phyloP scores from a whole-genome alignment of 2,329 filamentous ascomycete species.

The Calonectria pauciramosa region DNA sequence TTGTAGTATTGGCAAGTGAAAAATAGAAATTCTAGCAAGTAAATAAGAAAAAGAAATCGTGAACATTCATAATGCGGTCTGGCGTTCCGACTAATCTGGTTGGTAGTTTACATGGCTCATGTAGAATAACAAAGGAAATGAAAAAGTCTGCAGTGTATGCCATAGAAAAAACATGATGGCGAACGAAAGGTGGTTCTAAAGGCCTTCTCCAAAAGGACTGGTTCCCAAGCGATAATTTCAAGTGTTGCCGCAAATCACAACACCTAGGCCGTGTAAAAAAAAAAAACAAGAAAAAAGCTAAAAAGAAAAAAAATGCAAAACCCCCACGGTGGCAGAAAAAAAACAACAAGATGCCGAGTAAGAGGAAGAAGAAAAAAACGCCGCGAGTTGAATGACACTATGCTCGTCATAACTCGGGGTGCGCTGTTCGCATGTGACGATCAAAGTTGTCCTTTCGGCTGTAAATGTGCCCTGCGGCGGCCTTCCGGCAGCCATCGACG shows the following conservation, averaged over 20 bases:
- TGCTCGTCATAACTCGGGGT: constrained; percentile 41
- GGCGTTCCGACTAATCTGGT: constrained; percentile 6
- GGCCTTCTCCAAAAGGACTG: constrained; percentile 5
- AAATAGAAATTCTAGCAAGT: background rate
- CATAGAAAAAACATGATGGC: constrained; percentile 8
- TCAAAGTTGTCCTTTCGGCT: constrained; percentile 47
- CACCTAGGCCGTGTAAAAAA: background rate
- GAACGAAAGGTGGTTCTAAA: constrained; percentile 12
- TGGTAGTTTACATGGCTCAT: constrained; percentile 8
- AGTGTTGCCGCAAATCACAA: background rate
- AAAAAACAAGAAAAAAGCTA: too few relatives aligned
- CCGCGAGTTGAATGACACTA: constrained; percentile 30
- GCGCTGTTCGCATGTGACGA: constrained; percentile 46
- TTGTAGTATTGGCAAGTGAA: background rate
- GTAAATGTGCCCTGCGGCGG: constrained; percentile 45
- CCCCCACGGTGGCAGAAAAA: background rate
- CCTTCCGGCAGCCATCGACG: constrained; percentile 45
- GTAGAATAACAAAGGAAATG: background rate
- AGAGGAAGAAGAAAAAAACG: background rate
- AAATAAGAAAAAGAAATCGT: constrained; percentile 3
- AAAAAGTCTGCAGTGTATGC: background rate
- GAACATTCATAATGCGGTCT: constrained; percentile 12
- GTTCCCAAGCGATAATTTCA: constrained; percentile 1
- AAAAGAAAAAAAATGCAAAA: background rate
- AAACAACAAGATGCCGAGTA: background rate